phyloP scores from a whole-genome alignment of 129 eudicot species.

The Gnaphalium uliginosum region DNA sequence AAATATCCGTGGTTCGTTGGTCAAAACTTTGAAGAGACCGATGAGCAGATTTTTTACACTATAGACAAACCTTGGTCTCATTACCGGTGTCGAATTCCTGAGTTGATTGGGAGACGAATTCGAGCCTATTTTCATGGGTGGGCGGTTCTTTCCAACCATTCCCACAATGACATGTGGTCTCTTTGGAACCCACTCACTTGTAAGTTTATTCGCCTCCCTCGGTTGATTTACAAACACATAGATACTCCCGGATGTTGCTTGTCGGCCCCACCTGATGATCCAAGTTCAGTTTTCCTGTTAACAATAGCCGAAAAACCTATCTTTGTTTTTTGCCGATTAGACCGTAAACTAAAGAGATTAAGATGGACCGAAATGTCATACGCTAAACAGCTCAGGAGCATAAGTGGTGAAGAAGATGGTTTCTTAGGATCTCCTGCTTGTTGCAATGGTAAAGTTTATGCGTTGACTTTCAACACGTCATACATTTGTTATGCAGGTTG shows the following conservation, averaged over 20 bases:
- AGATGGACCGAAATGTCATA: constrained; percentile 23
- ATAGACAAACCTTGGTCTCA: not conserved
- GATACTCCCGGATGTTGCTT: not conserved
- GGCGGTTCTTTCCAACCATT: not conserved
- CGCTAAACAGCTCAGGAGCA: not conserved
- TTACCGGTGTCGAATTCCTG: constrained; percentile 4
- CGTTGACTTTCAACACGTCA: not conserved
- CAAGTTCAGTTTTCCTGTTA: not conserved
- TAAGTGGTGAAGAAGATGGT: not conserved
- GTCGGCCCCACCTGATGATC: not conserved
- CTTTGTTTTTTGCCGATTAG: not conserved
- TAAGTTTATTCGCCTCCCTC: not conserved
- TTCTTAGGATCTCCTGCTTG: not conserved
- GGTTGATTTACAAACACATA: not conserved
- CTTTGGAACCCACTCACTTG: constrained; percentile 6
- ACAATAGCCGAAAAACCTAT: not conserved
- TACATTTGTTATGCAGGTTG: not conserved
- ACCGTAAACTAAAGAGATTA: constrained; percentile 10
- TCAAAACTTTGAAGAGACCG: not conserved
- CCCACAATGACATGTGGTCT: not conserved
- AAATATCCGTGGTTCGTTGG: not conserved
- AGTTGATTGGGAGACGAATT: not conserved
- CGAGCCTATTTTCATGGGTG: constrained; percentile 1
- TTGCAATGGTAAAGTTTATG: constrained; percentile 20
- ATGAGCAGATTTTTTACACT: not conserved